Percentiles rank a stretch among this genome's conserved stretches.
Evolutionary conservation across 2,329 filamentous ascomycete species (phyloP).

Genomic region (Atkinsonella texensis): DNA sequence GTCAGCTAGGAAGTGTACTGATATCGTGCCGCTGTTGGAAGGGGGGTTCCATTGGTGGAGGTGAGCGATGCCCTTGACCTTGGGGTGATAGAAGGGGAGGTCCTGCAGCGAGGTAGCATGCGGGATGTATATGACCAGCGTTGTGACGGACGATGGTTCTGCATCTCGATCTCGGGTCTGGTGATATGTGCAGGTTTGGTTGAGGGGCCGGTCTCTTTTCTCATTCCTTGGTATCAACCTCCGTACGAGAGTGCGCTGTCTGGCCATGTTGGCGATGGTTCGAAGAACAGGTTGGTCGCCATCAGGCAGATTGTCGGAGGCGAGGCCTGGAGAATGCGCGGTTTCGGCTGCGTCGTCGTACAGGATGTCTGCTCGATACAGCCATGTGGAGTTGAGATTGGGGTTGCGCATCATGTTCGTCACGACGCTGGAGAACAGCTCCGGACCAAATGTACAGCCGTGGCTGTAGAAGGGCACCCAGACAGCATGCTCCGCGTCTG

Average conservation of each 20-base stretch:
- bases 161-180: slow-evolving; percentile 14
- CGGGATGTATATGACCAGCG: slow-evolving; percentile 61
- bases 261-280: slow-evolving; percentile 16
- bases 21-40: slow-evolving; percentile 36
- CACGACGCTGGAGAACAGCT: slow-evolving; percentile 56
- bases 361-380: slow-evolving; percentile 68
- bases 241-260: slow-evolving; percentile 57
- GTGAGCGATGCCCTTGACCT: slow-evolving; percentile 62
- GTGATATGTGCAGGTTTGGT: slow-evolving; percentile 77
- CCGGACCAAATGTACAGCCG: slow-evolving; percentile 48
- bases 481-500: slow-evolving; percentile 5
- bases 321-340: slow-evolving; percentile 6
- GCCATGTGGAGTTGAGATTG: slow-evolving; percentile 65
- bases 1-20: slow-evolving; percentile 49
- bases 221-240: slow-evolving; percentile 74
- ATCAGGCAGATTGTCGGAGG: background rate
- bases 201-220: slow-evolving; percentile 57
- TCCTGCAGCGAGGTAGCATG: slow-evolving; percentile 50
- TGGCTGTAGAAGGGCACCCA: slow-evolving; percentile 47
- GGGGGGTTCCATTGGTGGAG: slow-evolving; percentile 50
- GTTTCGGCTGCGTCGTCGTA: slow-evolving; percentile 18
- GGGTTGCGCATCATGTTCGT: slow-evolving; percentile 66
- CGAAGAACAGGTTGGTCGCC: slow-evolving; percentile 6
- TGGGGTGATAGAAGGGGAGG: slow-evolving; percentile 82
- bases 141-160: slow-evolving; percentile 12